A percentile compares a stretch with the other conserved stretches of the same genome.
These are phyloP conservation scores for Chimonanthus salicifolius DNA, from an alignment of 164 flowering plant genomes.

Conservation along the genomic window DNA sequence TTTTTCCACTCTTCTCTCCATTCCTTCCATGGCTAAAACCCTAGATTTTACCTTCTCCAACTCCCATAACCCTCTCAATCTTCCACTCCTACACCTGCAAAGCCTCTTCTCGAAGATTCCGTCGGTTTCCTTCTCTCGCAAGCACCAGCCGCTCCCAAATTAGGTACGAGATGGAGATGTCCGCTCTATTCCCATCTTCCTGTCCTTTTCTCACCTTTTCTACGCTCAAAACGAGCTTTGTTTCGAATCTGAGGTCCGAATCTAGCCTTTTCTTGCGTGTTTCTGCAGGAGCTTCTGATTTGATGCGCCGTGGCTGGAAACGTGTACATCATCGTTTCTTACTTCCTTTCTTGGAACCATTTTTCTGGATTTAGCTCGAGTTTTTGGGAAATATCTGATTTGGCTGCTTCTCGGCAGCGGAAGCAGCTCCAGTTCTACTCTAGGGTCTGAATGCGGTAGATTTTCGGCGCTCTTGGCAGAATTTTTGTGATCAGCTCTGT, in stretches of 20 bases:
- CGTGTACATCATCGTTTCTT: neutral
- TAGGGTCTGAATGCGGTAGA: constrained; percentile 7
- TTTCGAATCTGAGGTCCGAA: neutral
- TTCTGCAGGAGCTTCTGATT: neutral
- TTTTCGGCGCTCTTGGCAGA: neutral
- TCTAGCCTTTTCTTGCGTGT: neutral
- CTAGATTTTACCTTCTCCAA: constrained; percentile 5
- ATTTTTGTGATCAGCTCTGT: neutral
- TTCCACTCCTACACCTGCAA: neutral
- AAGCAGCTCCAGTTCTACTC: constrained; percentile 1
- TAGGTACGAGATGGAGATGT: constrained; percentile 18
- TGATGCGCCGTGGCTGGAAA: neutral
- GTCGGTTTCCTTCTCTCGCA: constrained; percentile 13
- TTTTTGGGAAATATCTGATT: neutral
- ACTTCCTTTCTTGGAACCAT: neutral
- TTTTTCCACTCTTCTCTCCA: neutral
- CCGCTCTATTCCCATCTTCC: neutral
- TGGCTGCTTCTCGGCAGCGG: constrained; percentile 18
- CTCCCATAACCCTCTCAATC: neutral
- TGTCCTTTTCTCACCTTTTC: constrained; percentile 4
- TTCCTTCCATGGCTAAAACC: constrained; percentile 11
- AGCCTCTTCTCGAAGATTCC: constrained; percentile 10
- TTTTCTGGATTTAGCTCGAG: neutral
- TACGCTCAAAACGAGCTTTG: neutral
- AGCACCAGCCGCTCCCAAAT: constrained; percentile 18